A percentile compares a stretch with the other conserved stretches of the same genome.
Evolutionary conservation across 2,329 filamentous ascomycete species (phyloP).

Genomic region (Exutisphaerella laricina): DNA sequence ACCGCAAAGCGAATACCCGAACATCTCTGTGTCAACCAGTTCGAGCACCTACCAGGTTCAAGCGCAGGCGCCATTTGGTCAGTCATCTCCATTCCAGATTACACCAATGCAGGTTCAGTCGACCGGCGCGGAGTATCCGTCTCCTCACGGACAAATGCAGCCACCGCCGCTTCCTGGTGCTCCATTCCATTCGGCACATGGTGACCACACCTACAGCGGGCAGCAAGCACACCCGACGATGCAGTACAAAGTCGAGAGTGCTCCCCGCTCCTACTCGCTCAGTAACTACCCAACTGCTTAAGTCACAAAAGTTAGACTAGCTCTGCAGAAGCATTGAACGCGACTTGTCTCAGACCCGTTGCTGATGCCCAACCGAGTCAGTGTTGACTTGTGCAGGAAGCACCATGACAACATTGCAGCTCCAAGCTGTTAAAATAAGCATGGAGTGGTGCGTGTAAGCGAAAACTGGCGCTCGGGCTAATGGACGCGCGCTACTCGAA

Average conservation of each 20-base stretch:
- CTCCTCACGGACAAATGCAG: conserved; percentile 26
- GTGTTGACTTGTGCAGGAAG: conserved; percentile 4
- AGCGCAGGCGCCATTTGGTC: conserved; percentile 13
- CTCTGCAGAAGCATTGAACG: conserved; percentile 4
- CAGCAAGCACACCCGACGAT: conserved; percentile 16
- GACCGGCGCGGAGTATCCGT: conserved; percentile 17
- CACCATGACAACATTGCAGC: conserved; percentile 8
- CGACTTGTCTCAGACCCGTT: conserved; percentile 1
- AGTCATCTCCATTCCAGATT: conserved; percentile 19
- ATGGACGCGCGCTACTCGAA: not conserved
- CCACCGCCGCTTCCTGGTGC: conserved; percentile 22
- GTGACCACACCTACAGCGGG: conserved; percentile 21
- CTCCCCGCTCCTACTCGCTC: conserved; percentile 21
- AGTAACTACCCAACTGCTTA: conserved; percentile 24
- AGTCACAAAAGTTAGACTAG: too few species aligned
- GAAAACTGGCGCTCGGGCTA: conserved; percentile 3
- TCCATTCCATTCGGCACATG: conserved; percentile 18
- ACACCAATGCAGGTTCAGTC: conserved; percentile 22
- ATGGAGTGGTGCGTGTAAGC: too few species aligned
- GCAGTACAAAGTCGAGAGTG: conserved; percentile 25
- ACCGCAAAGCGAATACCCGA: conserved; percentile 21
- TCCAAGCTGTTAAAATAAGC: conserved; percentile 8
- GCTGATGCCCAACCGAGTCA: conserved; percentile 11
- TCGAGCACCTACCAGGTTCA: conserved; percentile 21
- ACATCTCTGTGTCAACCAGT: conserved; percentile 23